A percentile compares a stretch with the other conserved stretches of the same genome.
Evolutionary conservation across 768 basidiomycete genomes (phyloP).

Genomic region (Leccinum barrowsii): DNA sequence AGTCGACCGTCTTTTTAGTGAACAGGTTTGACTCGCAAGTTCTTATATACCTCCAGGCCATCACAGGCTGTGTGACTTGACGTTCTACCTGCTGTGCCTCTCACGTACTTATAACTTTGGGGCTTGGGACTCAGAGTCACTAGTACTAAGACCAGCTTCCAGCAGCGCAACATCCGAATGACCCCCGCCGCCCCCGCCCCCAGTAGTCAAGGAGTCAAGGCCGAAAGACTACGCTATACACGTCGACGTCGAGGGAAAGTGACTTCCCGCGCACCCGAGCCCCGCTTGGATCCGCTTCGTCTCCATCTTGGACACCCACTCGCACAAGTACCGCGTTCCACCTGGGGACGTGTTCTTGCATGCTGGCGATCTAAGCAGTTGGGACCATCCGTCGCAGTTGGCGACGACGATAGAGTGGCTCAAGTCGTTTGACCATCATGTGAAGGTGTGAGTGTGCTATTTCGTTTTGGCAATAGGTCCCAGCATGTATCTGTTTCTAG

Average conservation of each 20-base stretch:
- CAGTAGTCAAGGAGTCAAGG: too few species aligned
- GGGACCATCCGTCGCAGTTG: constrained; percentile 45
- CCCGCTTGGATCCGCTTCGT: constrained; percentile 34
- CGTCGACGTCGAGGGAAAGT: constrained; percentile 15
- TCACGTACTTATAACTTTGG: neutral
- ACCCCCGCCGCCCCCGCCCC: too few species aligned
- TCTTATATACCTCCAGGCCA: too few species aligned
- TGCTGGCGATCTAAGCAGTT: constrained; percentile 58
- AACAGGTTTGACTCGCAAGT: too few species aligned
- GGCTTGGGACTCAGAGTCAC: neutral
- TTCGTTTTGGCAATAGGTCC: too few species aligned
- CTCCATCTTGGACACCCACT: constrained; percentile 36
- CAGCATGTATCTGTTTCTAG: neutral
- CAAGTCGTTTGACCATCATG: constrained; percentile 48
- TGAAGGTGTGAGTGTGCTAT: constrained; percentile 44
- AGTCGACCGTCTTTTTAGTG: too few species aligned
- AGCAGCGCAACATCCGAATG: neutral
- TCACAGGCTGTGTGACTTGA: too few species aligned
- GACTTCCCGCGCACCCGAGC: constrained; percentile 30
- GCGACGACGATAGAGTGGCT: constrained; percentile 56
- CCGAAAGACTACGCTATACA: constrained; percentile 2
- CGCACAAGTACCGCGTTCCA: constrained; percentile 43
- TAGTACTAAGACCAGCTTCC: neutral
- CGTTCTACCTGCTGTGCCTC: too few species aligned
- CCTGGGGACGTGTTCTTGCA: constrained; percentile 57